Conservation (phyloP, 495 filamentous ascomycete species). For the Bryoglossum gracile region DNA sequence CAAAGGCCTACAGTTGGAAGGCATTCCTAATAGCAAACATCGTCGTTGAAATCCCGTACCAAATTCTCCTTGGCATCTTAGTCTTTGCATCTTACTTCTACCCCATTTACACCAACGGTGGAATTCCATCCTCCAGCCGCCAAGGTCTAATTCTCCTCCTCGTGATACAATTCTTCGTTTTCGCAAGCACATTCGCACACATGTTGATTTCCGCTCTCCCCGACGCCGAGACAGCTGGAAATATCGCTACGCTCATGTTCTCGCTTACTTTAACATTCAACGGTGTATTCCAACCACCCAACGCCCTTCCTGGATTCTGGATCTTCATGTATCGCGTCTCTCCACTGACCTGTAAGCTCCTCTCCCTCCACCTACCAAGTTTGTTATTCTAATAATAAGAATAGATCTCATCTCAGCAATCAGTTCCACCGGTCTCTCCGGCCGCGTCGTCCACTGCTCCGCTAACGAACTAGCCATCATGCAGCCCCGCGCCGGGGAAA, state of each 20-base stretch:
- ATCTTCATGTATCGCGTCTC: constrained; percentile 79
- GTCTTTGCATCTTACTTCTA: constrained; percentile 60
- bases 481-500: constrained; percentile 43
- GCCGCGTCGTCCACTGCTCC: constrained; percentile 47
- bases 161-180: constrained; percentile 57
- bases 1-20: constrained; percentile 66
- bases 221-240: constrained; percentile 48
- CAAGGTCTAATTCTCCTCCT: constrained; percentile 46
- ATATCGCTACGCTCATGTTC: constrained; percentile 53
- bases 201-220: constrained; percentile 43
- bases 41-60: constrained; percentile 67
- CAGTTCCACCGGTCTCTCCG: constrained; percentile 40
- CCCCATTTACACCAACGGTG: constrained; percentile 35
- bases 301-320: constrained; percentile 64
- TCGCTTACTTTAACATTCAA: constrained; percentile 55
- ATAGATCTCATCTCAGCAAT: constrained; percentile 45
- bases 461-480: constrained; percentile 53
- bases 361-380: neutral
- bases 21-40: constrained; percentile 64
- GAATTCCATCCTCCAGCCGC: constrained; percentile 32
- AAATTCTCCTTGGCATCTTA: constrained; percentile 51
- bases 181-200: constrained; percentile 62
- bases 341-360: constrained; percentile 50
- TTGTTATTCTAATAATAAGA: neutral
- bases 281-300: constrained; percentile 61